Base-by-base conservation (phyloP, 2,329 filamentous ascomycete genomes). In the Cercospora brassicicola region DNA sequence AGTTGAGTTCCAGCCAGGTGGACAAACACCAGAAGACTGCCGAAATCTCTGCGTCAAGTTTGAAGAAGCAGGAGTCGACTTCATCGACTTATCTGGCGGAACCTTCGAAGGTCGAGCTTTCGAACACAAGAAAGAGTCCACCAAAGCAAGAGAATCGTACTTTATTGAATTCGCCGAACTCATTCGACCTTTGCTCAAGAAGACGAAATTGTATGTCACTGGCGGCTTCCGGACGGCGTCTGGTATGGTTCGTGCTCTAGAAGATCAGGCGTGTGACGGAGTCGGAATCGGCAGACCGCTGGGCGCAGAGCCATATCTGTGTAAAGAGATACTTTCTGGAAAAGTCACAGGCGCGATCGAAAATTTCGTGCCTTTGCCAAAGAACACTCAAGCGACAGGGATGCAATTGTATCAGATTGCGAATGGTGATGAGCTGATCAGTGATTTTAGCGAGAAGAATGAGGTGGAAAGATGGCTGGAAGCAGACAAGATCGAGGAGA, bases 181-280 rank as follows among this genome's bases (percentile, higher is more conserved):
- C 65, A 72, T 78, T 53, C 65, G 69, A 20, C 75, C 76, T 7
- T 57, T 72, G 13, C 67, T 78, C 9, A 76, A 72, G 51, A 71
- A 77, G 65, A 78, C 76, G 2, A 74, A 75, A 62, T 68, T 75
- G 23, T 77, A 77, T 62, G 75, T 78, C 1, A 77, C 76, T 2
- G 75, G 75, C 5, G 75, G 76, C n/a, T 77, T 78, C 59, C 72
- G 73, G 2, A 76, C 76, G 0, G 74, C 73, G 8, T 62, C 64
- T 18, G 76, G 72, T 9, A 77, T 78, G 76, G 72, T 72, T 10
- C 30, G 60, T 8, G 76, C 76, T 1, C 20, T 77, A 7, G 31
- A 69, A 26, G 69, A 69, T 3, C 62, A 67, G 8, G 71, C 75
- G 2, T 74, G 72, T 48, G 73, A 78, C 59, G 76, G 75, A 2